These are phyloP conservation scores for Erysimum cheiri DNA, from an alignment of 441 rosid genomes.

Conservation along the genomic window DNA sequence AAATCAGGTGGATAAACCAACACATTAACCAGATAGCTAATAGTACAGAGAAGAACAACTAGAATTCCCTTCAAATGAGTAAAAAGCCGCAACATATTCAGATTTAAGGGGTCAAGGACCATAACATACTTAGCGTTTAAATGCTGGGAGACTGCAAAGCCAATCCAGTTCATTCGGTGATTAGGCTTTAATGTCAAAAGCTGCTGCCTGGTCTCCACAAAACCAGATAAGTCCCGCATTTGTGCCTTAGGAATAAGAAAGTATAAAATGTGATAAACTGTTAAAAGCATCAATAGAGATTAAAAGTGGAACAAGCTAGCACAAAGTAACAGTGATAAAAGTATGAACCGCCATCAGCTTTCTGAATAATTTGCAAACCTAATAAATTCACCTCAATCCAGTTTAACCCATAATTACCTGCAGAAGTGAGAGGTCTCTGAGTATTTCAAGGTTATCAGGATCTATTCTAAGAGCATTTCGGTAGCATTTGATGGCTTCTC, in stretches of 20 bases:
- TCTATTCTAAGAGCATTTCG: constrained; percentile 94
- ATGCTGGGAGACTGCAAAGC: constrained; percentile 99
- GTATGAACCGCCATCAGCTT: background rate
- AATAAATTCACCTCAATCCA: constrained; percentile 19
- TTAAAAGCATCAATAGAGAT: constrained; percentile 17
- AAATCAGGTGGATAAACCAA: constrained; percentile 12
- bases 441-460: constrained; percentile 98
- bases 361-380: background rate
- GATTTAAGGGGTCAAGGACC: constrained; percentile 33
- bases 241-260: constrained; percentile 83
- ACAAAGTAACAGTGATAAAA: constrained; percentile 16
- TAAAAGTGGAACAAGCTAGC: constrained; percentile 11
- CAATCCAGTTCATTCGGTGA: constrained; percentile 99
- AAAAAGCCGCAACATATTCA: background rate
- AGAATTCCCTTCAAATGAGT: constrained; percentile 19
- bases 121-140: constrained; percentile 78
- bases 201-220: constrained; percentile 98
- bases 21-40: constrained; percentile 20
- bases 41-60: constrained; percentile 15
- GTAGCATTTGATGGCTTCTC: constrained; percentile 99
- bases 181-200: constrained; percentile 95
- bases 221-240: constrained; percentile 97
- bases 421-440: constrained; percentile 93
- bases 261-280: constrained; percentile 16
- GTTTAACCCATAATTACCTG: constrained; percentile 60